Evolutionary conservation across 371 early-diverging fungal species (phyloP), one percentile per base, ranked within the genome.

Genomic region (Zychaea mexicana): DNA sequence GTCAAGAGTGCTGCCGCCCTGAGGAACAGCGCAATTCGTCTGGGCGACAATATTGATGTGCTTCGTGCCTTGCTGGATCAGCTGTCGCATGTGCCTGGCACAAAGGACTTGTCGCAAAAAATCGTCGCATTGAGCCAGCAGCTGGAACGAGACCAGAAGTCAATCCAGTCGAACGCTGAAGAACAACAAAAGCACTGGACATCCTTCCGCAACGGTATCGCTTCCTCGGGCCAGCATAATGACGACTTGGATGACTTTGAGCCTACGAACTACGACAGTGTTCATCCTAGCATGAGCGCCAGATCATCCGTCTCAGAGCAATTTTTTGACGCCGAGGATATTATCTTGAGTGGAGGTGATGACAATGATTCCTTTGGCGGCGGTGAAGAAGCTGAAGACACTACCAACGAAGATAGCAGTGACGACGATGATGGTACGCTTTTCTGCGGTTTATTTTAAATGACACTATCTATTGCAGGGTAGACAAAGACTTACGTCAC

Each of bases 321-420:
- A 24, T 90, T 87, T 68, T 88, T 69, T 67, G 91, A 90, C 67
- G 89, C 89, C 28, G 81, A 87, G 60, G 89, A 86, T 66, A 69
- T 72, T 26, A 61, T 73, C 2, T 56, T 82, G 31, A 62, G 63
- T 13, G 64, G 52, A 5, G 76, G 67, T 66, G 78, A 77, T 31
- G 78, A 74, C 46, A 78, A 73, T n/a, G 68, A 55, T 30, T 57
- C 30, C 4, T 26, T 56, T 21, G 73, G 69, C 19, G 67, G 66
- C 9, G 69, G 39, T 13, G 70, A 73, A n/a, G 66, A 62, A 38
- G 68, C 13, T 7, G 55, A 32, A 9, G 59, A 24, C 21, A 39
- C n/a, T n/a, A n/a, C n/a, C 17, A 49, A 47, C 55, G 60, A 53
- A 27, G 60, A 52, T 64, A 66, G 46, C 62, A 66, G 65, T 32